Percentiles rank a stretch among this genome's conserved stretches.
These are phyloP conservation scores for Suhomyces prunicola DNA, from an alignment of 805 yeast genomes.

Conservation along the genomic window DNA sequence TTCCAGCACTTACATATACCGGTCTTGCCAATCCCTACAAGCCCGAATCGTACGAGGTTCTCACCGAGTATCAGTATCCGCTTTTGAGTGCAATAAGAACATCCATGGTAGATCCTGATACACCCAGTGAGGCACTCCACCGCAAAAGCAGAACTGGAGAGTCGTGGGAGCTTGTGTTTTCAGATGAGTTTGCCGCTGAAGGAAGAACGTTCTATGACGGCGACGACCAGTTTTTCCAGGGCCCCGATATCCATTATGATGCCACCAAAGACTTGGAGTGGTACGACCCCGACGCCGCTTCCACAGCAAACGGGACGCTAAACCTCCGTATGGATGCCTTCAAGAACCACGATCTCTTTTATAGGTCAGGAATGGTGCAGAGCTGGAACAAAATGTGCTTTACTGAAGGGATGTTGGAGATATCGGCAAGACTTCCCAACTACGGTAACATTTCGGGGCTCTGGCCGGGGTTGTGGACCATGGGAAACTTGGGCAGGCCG, in stretches of 20 bases:
- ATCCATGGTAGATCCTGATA: conserved; percentile 38
- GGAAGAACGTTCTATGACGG: conserved; percentile 44
- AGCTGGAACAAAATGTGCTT: conserved; percentile 90
- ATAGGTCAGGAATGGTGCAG: conserved; percentile 90
- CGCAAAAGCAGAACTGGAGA: conserved; percentile 23
- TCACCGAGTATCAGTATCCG: conserved; percentile 45
- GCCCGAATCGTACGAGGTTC: conserved; percentile 38
- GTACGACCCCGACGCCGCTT: conserved; percentile 43
- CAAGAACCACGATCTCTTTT: conserved; percentile 65
- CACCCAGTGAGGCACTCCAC: conserved; percentile 29
- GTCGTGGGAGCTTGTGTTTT: conserved; percentile 35
- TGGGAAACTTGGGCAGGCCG: conserved; percentile 91
- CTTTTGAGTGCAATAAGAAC: conserved; percentile 36
- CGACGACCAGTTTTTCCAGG: conserved; percentile 43
- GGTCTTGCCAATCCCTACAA: conserved; percentile 46
- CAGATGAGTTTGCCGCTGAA: conserved; percentile 44
- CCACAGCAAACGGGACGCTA: conserved; percentile 39
- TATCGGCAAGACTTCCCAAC: conserved; percentile 76
- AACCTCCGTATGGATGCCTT: conserved; percentile 36
- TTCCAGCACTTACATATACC: conserved; percentile 82
- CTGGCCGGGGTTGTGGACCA: conserved; percentile 97
- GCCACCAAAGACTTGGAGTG: conserved; percentile 45
- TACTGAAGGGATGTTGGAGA: conserved; percentile 77
- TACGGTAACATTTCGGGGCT: conserved; percentile 75
- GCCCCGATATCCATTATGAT: conserved; percentile 39